Percentiles rank a stretch among this genome's conserved stretches.
phyloP scores from a whole-genome alignment of 768 basidiomycete genomes.

The Clitopilus passeckerianus region DNA sequence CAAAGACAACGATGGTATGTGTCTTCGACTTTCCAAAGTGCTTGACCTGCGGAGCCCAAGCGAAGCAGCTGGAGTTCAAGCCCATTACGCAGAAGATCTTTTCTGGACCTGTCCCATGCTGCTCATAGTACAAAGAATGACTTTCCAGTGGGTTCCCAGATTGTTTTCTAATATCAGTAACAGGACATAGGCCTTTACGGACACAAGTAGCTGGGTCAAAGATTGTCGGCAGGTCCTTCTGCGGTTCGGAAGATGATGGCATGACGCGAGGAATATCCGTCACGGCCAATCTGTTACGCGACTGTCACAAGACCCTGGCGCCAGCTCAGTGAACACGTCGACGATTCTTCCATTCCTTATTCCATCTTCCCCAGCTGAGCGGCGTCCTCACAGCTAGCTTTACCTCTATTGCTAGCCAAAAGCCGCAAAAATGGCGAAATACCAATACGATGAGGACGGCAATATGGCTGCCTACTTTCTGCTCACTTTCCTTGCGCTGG shows the following conservation, averaged over 20 bases:
- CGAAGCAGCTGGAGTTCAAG: conserved; percentile 58
- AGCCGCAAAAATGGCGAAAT: conserved; percentile 51
- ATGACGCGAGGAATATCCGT: not conserved
- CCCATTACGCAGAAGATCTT: conserved; percentile 82
- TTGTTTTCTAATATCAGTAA: conserved; percentile 43
- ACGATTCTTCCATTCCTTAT: conserved; percentile 4
- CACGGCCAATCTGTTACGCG: not conserved
- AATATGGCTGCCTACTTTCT: conserved; percentile 89
- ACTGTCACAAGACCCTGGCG: conserved; percentile 1
- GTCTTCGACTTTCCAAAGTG: conserved; percentile 52
- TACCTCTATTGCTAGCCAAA: not conserved
- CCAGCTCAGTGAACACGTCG: conserved; percentile 18
- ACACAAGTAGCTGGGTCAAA: conserved; percentile 60
- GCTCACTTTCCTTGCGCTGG: conserved; percentile 80
- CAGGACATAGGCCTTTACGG: conserved; percentile 73
- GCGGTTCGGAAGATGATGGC: not conserved
- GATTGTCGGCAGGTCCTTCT: conserved; percentile 30
- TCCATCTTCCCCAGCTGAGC: not conserved
- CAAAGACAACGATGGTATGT: conserved; percentile 69
- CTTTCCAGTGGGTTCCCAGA: conserved; percentile 46
- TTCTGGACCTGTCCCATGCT: conserved; percentile 61
- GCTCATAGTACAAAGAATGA: conserved; percentile 77
- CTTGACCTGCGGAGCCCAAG: conserved; percentile 60
- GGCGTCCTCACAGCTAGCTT: not conserved
- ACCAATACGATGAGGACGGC: conserved; percentile 83